A percentile compares a stretch with the other conserved stretches of the same genome.
These are phyloP conservation scores for Salix exigua DNA, from an alignment of 345 rosid genomes.

Conservation along the genomic window DNA sequence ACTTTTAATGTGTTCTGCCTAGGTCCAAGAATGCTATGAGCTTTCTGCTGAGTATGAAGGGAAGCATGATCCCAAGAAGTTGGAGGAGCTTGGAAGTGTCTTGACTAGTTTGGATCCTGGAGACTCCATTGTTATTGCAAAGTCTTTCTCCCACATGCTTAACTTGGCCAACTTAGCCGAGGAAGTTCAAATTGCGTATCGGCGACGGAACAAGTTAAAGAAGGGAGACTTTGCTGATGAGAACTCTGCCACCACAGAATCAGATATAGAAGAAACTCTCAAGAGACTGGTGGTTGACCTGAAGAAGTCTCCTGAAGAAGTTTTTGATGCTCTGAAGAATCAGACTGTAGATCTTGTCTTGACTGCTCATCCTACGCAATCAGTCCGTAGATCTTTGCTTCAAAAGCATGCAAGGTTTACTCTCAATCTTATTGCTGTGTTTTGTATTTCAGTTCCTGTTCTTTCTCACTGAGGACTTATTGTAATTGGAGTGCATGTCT, in stretches of 20 bases:
- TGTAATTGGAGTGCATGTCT: neutral
- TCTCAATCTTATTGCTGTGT: neutral
- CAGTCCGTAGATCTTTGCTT: constrained; percentile 88
- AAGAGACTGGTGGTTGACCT: constrained; percentile 77
- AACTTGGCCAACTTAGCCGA: constrained; percentile 96
- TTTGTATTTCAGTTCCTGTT: neutral
- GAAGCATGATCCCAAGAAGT: constrained; percentile 60
- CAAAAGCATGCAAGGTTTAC: constrained; percentile 92
- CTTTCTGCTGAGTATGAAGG: constrained; percentile 95
- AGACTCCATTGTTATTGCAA: constrained; percentile 87
- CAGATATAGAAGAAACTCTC: constrained; percentile 90
- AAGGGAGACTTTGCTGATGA: constrained; percentile 88
- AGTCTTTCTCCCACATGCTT: constrained; percentile 94
- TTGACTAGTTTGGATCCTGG: constrained; percentile 92
- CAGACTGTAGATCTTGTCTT: constrained; percentile 96
- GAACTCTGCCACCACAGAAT: constrained; percentile 83
- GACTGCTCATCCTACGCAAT: constrained; percentile 98
- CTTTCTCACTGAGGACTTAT: constrained; percentile 7
- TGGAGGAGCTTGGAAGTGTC: constrained; percentile 83
- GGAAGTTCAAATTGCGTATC: constrained; percentile 92
- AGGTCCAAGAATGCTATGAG: constrained; percentile 98
- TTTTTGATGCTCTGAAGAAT: constrained; percentile 88
- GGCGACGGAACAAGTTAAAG: constrained; percentile 74
- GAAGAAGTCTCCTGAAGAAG: constrained; percentile 85
- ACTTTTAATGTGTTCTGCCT: neutral